Percentiles rank a stretch among this genome's conserved stretches.
Conservation (phyloP, 176 grass and related monocot species). For the Phoenix roebelenii region DNA sequence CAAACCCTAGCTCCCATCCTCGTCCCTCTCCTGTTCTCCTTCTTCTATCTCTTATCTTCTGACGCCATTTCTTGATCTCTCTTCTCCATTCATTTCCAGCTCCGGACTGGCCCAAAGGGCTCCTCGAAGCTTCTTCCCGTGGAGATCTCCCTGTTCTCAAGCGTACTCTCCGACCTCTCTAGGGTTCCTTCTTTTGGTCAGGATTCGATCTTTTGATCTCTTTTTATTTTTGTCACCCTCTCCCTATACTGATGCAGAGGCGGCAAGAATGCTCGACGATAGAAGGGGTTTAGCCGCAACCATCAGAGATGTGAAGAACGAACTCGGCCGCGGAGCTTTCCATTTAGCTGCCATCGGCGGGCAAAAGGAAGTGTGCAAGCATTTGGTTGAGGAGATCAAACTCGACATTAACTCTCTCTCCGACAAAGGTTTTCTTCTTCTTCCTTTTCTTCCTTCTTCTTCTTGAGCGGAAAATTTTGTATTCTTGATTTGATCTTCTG, state of each 20-base stretch:
- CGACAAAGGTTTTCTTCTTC: not conserved
- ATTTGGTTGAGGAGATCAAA: conserved; percentile 26
- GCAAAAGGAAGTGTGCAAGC: conserved; percentile 15
- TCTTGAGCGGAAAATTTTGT: conserved; percentile 3
- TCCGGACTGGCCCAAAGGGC: not conserved
- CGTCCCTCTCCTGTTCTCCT: too few relatives aligned
- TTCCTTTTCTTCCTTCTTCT: not conserved
- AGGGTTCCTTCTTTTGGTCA: not conserved
- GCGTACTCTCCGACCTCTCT: conserved; percentile 6
- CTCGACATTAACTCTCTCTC: conserved; percentile 8
- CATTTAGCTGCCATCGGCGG: conserved; percentile 28
- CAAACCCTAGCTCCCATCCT: too few relatives aligned
- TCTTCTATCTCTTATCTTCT: too few relatives aligned
- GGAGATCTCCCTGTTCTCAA: conserved; percentile 23
- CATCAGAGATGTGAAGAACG: not conserved
- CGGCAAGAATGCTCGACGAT: conserved; percentile 9
- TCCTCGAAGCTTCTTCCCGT: conserved; percentile 7
- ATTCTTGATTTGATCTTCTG: too few relatives aligned
- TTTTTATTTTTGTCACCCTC: not conserved
- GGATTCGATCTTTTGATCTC: not conserved
- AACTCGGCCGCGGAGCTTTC: conserved; percentile 19
- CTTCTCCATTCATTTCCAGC: not conserved
- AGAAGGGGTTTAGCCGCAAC: not conserved
- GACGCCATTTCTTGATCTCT: too few relatives aligned
- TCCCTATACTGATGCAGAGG: not conserved